Base-by-base conservation (phyloP, 2,329 filamentous ascomycete species). In the Polychaeton citri region DNA sequence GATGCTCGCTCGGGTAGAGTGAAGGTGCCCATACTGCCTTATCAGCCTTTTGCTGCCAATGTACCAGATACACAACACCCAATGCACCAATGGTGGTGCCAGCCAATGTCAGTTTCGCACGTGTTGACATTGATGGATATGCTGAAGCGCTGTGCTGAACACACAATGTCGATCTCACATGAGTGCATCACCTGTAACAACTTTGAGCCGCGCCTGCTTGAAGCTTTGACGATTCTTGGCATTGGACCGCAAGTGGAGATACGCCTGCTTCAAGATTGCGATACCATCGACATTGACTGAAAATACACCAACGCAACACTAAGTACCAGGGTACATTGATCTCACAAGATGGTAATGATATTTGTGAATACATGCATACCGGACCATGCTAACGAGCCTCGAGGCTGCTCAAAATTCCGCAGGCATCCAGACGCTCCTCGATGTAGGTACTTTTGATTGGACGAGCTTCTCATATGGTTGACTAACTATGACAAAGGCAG, bases 371-470 rank as follows among this genome's bases (percentile, higher is more conserved):
- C 12, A 5, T 4, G 5, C 5, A 3, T 17, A 9, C 18, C 4
- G 17, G 17, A 10, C 12, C 17, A 10, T 17, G 30, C 10, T 32
- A 16, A 32, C 30, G 10, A 10, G 12, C 3, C 10, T 13, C 51
- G 57, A 96, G 88, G 90, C 90, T 61, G 90, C 88, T 59, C 90
- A 96, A 69, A 96, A 96, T 71, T 96, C 90, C 48, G 80, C 84
- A 56, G 90, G 90, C 64, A 98, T 98, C 61, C 88, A 96, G 68
- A 96, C 88, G 59, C 79, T 98, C 57, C 85, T 98, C 66, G 90
- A 96, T 67, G 90, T 98, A 81, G 55, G 81, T 59, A 42, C 30
- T 41, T 41, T 50, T 15, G 24, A 24, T 34, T 10, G 30, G 3
- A 16, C 21, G 33, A 33, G 32, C 30, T 21, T 20, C 33, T 32